A percentile compares a stretch with the other conserved stretches of the same genome.
Evolutionary conservation across 371 early-diverging fungal genomes (phyloP).

Genomic region (Mucor saturninus): DNA sequence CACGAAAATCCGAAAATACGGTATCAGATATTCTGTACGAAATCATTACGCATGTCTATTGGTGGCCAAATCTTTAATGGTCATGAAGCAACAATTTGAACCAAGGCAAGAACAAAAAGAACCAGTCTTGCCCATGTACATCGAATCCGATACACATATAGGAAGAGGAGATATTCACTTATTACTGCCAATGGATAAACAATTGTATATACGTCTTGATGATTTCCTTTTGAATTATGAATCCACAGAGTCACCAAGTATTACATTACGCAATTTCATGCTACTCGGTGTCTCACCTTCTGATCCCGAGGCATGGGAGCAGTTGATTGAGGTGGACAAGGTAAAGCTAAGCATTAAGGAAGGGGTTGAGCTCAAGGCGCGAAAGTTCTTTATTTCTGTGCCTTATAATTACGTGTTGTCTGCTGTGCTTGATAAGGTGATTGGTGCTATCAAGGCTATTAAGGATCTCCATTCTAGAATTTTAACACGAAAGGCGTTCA

Average conservation of each 20-base stretch:
- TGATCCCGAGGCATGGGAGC: slow-evolving; percentile 10
- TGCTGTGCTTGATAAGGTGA: slow-evolving; percentile 21
- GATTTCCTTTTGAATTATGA: background rate
- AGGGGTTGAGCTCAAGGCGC: background rate
- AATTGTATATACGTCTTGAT: slow-evolving; percentile 21
- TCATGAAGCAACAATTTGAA: background rate
- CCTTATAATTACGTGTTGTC: slow-evolving; percentile 32
- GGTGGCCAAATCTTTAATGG: background rate
- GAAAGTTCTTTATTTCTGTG: slow-evolving; percentile 16
- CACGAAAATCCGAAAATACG: slow-evolving; percentile 14
- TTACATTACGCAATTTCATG: slow-evolving; percentile 13
- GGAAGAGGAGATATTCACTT: slow-evolving; percentile 18
- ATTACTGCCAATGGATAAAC: background rate
- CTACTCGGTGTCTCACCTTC: slow-evolving; percentile 14
- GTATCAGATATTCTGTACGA: slow-evolving; percentile 16
- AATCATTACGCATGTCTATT: slow-evolving; percentile 25
- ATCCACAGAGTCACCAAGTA: background rate
- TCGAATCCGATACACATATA: background rate
- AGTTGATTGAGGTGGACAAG: slow-evolving; percentile 13
- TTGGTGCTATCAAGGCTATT: slow-evolving; percentile 27
- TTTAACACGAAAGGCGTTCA: slow-evolving; percentile 1
- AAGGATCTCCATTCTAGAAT: slow-evolving; percentile 30
- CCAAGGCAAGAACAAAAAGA: background rate
- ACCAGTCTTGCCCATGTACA: background rate
- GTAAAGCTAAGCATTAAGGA: background rate